Base-by-base conservation (phyloP, 2,329 filamentous ascomycete genomes). In the Ophiocordyceps sinensis region DNA sequence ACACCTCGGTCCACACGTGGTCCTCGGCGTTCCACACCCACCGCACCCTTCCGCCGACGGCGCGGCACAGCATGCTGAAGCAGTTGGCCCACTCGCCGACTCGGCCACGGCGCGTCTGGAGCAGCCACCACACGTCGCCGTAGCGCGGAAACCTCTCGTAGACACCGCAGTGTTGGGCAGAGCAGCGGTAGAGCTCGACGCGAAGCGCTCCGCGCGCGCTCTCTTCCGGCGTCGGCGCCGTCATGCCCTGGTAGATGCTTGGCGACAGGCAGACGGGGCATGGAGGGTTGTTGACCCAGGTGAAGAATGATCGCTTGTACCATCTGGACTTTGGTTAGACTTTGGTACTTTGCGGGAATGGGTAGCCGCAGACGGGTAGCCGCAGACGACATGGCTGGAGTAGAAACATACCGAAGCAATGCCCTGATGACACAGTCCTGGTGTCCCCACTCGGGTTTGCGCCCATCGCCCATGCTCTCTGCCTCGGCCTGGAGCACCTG, bases 11-110 rank as follows among this genome's bases (percentile, higher is more conserved):
- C 91, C 91, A 98, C 23, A 95, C 85, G 55, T 95, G 85, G 59
- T 96, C 91, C 61, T 96, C 91, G 28, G 83, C 82, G 52, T 96
- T 96, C 91, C 91, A 98, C 11, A 98, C 83, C 91, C 91, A 98
- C 54, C 91, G 78, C 21, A 95, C 87, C 45, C 89, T 77, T 45
- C 83, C 85, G 39, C 89, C 89, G 13, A 96, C 78, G 5, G 91
- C 91, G 45, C 89, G 78, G 68, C 89, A 96, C 40, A 98, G 73
- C 91, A 96, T 96, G 65, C 82, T 89, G 66, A 98, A 98, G 70
- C 88, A 95, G 64, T 95, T 96, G 49, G 86, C 87, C 87, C 91
- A 96, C 66, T 98, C 91, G 46, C 91, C 91, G 45, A 82, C 82
- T 50, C 91, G 80, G 30, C 91, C 91, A 50, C 83, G 75, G 50